Evolutionary conservation across 2,329 filamentous ascomycete genomes (phyloP), one percentile per base, ranked within the genome.

Genomic region (Triangularia setosa): DNA sequence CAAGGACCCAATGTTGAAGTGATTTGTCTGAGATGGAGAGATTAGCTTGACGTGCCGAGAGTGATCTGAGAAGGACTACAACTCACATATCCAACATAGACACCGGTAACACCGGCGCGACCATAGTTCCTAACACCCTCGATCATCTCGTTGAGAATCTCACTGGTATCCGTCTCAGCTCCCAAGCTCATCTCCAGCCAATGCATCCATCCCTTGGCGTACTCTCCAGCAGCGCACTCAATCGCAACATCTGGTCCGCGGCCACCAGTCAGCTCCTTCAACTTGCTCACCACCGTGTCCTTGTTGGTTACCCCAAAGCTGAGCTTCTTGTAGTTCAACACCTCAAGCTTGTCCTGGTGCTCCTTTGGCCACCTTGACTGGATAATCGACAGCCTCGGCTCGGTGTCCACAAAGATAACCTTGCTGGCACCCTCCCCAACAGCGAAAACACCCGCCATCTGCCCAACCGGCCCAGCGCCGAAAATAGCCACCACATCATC

Each of bases 391-490:
- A 96, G 79, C 1, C 92, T 83, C 77, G 83, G 86, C 65, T 85
- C 91, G 3, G 84, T 85, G 73, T 96, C 93, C 69, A 96, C 88
- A 67, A 93, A 84, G 69, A 96, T 93, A 67, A 96, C 83, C 66
- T 90, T 84, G 55, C 79, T 83, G 0, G 92, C 92, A 8, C 91
- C 91, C 62, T 92, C 87, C n/a, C 86, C 78, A 63, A 91, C 80
- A 0, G 88, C 86, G 78, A 94, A 96, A 61, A 91, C 81, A 1
- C 88, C 90, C 1, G 83, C 85, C 90, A 96, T 95, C 72, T 96
- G 91, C 0, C 93, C 92, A 60, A 96, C 91, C 0, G 92, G 93
- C 0, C 92, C 92, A 0, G 89, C 91, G n/a, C 92, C 92, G 66
- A 91, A 96, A 65, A 96, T 87, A 33, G 91, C 92, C 1, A 96